Evolutionary conservation across 2,329 filamentous ascomycete genomes (phyloP).

Genomic region (Alternaria sp.): DNA sequence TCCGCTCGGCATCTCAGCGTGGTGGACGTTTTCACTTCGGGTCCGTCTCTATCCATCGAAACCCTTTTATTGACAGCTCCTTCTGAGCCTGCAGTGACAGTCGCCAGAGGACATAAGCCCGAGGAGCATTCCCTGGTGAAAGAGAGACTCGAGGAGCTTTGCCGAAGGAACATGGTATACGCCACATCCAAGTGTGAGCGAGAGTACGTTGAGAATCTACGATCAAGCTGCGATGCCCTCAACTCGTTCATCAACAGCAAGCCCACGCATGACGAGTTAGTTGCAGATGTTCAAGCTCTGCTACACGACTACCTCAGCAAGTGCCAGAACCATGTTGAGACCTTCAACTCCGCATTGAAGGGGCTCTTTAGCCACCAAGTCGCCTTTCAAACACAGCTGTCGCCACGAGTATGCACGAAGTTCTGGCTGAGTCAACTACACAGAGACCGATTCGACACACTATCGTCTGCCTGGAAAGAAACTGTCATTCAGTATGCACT

Average conservation of each 20-base stretch:
- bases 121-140: background rate
- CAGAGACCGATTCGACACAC: slow-evolving; percentile 14
- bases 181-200: slow-evolving; percentile 25
- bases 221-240: slow-evolving; percentile 25
- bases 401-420: slow-evolving; percentile 27
- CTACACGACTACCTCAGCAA: slow-evolving; percentile 16
- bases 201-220: slow-evolving; percentile 27
- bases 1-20: slow-evolving; percentile 3
- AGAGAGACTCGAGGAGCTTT: slow-evolving; percentile 20
- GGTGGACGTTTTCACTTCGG: slow-evolving; percentile 8
- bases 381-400: slow-evolving; percentile 9
- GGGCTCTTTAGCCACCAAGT: slow-evolving; percentile 2
- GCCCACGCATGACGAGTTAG: background rate
- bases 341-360: slow-evolving; percentile 7
- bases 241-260: background rate
- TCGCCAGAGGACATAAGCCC: background rate
- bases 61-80: background rate
- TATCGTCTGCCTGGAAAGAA: slow-evolving; percentile 31
- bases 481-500: slow-evolving; percentile 33
- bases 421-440: slow-evolving; percentile 37
- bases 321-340: slow-evolving; percentile 19
- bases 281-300: background rate
- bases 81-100: slow-evolving; percentile 6
- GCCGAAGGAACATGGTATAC: slow-evolving; percentile 8
- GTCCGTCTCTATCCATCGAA: background rate